phyloP scores from a whole-genome alignment of 1,139 yeast species.

The Pichia inconspicua region DNA sequence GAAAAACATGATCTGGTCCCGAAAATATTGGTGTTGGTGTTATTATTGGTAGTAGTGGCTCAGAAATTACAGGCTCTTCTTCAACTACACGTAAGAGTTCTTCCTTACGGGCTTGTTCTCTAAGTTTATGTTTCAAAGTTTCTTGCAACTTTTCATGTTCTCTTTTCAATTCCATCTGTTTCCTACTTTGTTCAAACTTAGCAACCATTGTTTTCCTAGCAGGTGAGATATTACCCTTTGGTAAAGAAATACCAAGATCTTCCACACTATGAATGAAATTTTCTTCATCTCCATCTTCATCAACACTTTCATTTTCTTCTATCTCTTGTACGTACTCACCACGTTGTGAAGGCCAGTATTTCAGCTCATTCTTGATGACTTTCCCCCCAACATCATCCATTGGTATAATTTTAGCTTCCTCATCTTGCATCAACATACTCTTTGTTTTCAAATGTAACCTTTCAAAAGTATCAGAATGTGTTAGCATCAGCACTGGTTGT shows the following conservation, averaged over 20 bases:
- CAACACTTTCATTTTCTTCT: too few relatives aligned
- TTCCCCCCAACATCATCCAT: slow-evolving; percentile 10
- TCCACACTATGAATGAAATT: not conserved
- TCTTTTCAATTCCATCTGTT: slow-evolving; percentile 8
- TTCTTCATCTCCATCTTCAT: not conserved
- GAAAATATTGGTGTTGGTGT: not conserved
- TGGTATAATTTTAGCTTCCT: slow-evolving; percentile 1
- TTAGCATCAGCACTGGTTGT: slow-evolving; percentile 7
- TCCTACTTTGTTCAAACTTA: slow-evolving; percentile 12
- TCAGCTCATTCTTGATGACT: slow-evolving; percentile 18
- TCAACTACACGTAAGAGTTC: not conserved
- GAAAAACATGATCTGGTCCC: slow-evolving; percentile 31
- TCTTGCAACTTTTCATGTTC: slow-evolving; percentile 11
- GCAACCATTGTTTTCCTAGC: slow-evolving; percentile 16
- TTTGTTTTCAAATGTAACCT: slow-evolving; percentile 21
- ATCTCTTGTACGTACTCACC: slow-evolving; percentile 2
- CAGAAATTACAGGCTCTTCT: slow-evolving; percentile 5
- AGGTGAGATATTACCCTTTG: slow-evolving; percentile 11
- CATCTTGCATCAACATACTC: slow-evolving; percentile 21
- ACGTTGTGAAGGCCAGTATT: slow-evolving; percentile 2
- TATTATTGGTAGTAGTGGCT: not conserved
- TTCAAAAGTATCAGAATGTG: slow-evolving; percentile 13
- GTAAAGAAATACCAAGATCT: not conserved
- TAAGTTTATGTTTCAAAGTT: slow-evolving; percentile 2
- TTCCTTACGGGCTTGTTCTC: not conserved